Conservation (phyloP, 495 filamentous ascomycete genomes). For the Penicillium riverlandense region DNA sequence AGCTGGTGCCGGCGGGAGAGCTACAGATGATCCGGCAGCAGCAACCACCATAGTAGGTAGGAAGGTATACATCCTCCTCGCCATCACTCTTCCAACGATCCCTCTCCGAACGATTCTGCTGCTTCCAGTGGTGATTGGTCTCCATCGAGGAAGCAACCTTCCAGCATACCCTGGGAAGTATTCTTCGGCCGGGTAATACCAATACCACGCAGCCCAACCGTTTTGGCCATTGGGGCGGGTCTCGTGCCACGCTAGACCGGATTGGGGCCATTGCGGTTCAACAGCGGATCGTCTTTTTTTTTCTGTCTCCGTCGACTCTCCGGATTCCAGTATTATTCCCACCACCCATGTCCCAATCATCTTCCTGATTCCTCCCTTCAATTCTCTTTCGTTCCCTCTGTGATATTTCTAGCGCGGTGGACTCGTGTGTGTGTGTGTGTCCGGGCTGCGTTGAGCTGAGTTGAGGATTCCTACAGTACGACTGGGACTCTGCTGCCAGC, state of each 20-base stretch:
- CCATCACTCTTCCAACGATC: too few species aligned
- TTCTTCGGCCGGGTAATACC: background rate
- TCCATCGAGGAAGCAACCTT: too few species aligned
- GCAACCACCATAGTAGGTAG: too few species aligned
- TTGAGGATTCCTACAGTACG: too few species aligned
- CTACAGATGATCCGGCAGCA: too few species aligned
- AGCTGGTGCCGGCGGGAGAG: too few species aligned
- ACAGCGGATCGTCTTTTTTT: conserved; percentile 21
- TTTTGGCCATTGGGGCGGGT: conserved; percentile 15
- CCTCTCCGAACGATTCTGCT: too few species aligned
- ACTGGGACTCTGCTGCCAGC: too few species aligned
- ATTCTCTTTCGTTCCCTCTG: conserved; percentile 13
- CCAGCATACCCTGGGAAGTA: too few species aligned
- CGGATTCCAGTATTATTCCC: conserved; percentile 3
- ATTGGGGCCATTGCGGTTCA: conserved; percentile 15
- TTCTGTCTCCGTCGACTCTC: conserved; percentile 12
- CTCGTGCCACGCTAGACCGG: conserved; percentile 11
- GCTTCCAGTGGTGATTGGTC: too few species aligned
- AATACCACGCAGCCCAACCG: background rate
- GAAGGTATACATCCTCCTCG: too few species aligned
- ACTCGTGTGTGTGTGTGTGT: conserved; percentile 4
- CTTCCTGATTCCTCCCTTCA: conserved; percentile 18
- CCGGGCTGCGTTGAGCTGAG: too few species aligned
- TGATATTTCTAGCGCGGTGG: conserved; percentile 3
- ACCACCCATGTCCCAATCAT: conserved; percentile 9